Conservation (phyloP, 1,139 yeast species). For the Sugiyamaella japonica region DNA sequence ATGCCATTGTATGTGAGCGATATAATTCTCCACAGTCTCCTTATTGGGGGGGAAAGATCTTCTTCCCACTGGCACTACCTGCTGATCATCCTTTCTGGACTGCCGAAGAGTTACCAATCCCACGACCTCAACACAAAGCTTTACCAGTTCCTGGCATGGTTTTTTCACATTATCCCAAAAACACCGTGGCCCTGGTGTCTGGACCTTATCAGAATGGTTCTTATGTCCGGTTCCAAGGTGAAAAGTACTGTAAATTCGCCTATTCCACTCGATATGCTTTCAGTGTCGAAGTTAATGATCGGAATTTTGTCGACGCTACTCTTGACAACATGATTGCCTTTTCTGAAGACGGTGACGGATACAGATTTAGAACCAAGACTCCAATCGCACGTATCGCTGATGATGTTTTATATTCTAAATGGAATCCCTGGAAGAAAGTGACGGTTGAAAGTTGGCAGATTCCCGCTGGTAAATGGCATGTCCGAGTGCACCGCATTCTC, state of each 20-base stretch:
- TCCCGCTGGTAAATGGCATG: slow-evolving; percentile 33
- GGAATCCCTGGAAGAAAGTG: slow-evolving; percentile 35
- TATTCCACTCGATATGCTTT: slow-evolving; percentile 39
- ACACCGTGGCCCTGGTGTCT: slow-evolving; percentile 35
- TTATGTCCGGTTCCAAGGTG: slow-evolving; percentile 32
- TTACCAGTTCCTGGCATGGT: slow-evolving; percentile 33
- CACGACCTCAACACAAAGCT: slow-evolving; percentile 11
- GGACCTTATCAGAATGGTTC: slow-evolving; percentile 35
- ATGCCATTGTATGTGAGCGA: slow-evolving; percentile 35
- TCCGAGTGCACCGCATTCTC: slow-evolving; percentile 33
- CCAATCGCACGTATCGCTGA: slow-evolving; percentile 33
- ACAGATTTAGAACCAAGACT: slow-evolving; percentile 23
- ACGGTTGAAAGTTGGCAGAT: slow-evolving; percentile 35
- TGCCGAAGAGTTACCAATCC: slow-evolving; percentile 24
- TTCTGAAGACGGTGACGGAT: slow-evolving; percentile 26
- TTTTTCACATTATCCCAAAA: slow-evolving; percentile 31
- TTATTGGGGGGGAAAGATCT: slow-evolving; percentile 39
- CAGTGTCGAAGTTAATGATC: slow-evolving; percentile 30
- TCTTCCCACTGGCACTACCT: slow-evolving; percentile 31
- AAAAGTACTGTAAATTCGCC: slow-evolving; percentile 40
- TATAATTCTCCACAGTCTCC: slow-evolving; percentile 41
- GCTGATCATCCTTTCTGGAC: slow-evolving; percentile 33
- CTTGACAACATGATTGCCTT: slow-evolving; percentile 30
- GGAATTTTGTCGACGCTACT: slow-evolving; percentile 25
- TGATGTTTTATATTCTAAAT: slow-evolving; percentile 31